phyloP scores from a whole-genome alignment of 78 protist genomes.

The Bigelowiella natans region DNA sequence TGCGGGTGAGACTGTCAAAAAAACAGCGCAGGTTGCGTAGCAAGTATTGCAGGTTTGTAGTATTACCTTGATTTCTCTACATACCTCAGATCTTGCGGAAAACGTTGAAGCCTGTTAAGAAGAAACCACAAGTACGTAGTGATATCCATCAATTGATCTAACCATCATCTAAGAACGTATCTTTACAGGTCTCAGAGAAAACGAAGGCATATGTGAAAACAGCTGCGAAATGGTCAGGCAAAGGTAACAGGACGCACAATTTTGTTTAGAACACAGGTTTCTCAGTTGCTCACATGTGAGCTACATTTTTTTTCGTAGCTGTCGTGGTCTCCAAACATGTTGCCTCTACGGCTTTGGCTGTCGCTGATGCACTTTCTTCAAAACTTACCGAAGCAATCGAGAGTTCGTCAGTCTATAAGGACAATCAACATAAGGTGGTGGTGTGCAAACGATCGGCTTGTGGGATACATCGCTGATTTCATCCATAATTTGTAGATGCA shows the following conservation, averaged over 20 bases:
- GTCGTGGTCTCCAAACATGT: not conserved
- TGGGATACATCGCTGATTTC: no score
- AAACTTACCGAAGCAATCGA: not conserved
- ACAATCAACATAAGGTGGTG: no score
- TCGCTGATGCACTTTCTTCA: not conserved
- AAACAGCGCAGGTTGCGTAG: not conserved
- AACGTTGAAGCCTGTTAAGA: not conserved
- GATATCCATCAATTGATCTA: not conserved
- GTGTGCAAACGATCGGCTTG: no score
- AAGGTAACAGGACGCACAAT: no score
- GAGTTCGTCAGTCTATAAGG: no score
- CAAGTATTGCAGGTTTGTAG: not conserved
- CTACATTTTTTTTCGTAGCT: not conserved
- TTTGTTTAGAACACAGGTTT: no score
- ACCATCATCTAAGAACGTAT: no score
- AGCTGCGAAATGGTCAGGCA: not conserved
- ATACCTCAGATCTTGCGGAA: not conserved
- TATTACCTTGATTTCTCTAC: no score
- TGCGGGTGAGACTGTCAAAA: not conserved
- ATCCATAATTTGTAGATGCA: no score
- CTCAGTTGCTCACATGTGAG: not conserved
- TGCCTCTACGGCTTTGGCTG: not conserved
- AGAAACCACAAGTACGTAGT: not conserved
- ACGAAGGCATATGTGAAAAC: not conserved
- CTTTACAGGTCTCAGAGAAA: not conserved